A percentile compares a stretch with the other conserved stretches of the same genome.
Conservation (phyloP, 2,329 filamentous ascomycete species). For the Endoconidiophora polonica region DNA sequence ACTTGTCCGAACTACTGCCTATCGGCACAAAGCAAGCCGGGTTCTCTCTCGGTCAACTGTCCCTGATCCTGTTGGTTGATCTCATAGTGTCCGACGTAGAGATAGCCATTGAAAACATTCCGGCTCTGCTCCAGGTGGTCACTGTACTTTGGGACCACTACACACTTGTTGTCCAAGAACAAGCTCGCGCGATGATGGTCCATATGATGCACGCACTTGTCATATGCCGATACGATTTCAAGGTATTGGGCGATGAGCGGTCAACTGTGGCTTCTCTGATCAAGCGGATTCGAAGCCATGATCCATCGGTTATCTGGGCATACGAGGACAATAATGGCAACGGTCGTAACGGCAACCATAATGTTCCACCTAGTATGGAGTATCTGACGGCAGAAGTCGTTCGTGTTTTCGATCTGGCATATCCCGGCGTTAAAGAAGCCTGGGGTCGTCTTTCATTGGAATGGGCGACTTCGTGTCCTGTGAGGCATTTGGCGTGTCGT, state of each 20-base stretch:
- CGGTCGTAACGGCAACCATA: conserved; percentile 48
- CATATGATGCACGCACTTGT: conserved; percentile 94
- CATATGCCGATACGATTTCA: conserved; percentile 43
- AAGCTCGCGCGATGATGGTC: conserved; percentile 93
- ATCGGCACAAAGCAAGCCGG: conserved; percentile 83
- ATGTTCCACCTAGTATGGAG: conserved; percentile 76
- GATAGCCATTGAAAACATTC: conserved; percentile 61
- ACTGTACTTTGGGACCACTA: conserved; percentile 97
- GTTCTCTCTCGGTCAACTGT: conserved; percentile 82
- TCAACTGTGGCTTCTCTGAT: conserved; percentile 73
- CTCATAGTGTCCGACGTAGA: conserved; percentile 86
- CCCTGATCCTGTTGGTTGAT: conserved; percentile 85
- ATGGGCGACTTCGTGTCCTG: conserved; percentile 94
- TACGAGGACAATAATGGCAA: conserved; percentile 85
- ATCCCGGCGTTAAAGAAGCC: conserved; percentile 72
- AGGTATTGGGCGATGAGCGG: conserved; percentile 45
- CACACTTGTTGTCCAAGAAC: conserved; percentile 83
- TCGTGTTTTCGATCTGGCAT: conserved; percentile 67
- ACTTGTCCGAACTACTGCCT: conserved; percentile 62
- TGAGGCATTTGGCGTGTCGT: conserved; percentile 83
- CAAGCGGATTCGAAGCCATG: conserved; percentile 70
- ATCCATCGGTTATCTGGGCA: conserved; percentile 73
- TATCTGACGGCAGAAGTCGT: conserved; percentile 68
- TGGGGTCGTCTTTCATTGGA: conserved; percentile 83
- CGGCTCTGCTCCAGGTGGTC: conserved; percentile 76